Evolutionary conservation across 2,329 filamentous ascomycete genomes (phyloP), one percentile per base, ranked within the genome.

Genomic region (Fusarium xyrophilum): DNA sequence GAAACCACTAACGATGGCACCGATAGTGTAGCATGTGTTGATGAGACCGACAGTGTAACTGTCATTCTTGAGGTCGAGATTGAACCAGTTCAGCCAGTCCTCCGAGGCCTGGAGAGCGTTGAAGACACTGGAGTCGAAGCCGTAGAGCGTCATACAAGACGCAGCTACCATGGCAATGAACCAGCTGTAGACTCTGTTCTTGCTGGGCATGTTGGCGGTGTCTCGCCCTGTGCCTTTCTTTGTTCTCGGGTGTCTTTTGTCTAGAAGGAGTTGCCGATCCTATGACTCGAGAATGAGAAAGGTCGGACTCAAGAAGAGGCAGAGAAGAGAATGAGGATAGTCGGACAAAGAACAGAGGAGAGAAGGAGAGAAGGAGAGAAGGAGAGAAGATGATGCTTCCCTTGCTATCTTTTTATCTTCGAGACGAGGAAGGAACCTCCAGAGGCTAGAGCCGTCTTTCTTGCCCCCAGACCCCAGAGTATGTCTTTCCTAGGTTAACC

Each of bases 141-240:
- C 90, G 75, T 91, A 92, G 44, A 92, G 82, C 25, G 91, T 88
- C 90, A 92, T 92, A 77, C 88, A 91, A 76, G 88, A 88, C 73
- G 90, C 89, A 59, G 89, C 89, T 68, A 91, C 87, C 56, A 91
- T 81, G 63, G 88, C 89, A 69, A 90, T 87, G 80, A 89, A 91
- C 72, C 72, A 74, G 67, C 73, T 74, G 69, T 74, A 74, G 54
- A 44, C 52, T 59, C 77, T 77, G 63, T 75, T 79, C 59, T 75
- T 76, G 69, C 55, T 74, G 48, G 74, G 65, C 79, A 81, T 81
- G 46, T 74, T 77, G 74, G 62, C 71, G 69, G 63, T 70, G 35
- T 69, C 59, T 56, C 52, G 30, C 27, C 47, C 50, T 54, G 39
- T 13, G 19, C 33, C 35, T 36, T 42, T 53, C 48, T 39, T 44